phyloP scores from a whole-genome alignment of 1,139 yeast species.

The Saccharomyces hybrid region DNA sequence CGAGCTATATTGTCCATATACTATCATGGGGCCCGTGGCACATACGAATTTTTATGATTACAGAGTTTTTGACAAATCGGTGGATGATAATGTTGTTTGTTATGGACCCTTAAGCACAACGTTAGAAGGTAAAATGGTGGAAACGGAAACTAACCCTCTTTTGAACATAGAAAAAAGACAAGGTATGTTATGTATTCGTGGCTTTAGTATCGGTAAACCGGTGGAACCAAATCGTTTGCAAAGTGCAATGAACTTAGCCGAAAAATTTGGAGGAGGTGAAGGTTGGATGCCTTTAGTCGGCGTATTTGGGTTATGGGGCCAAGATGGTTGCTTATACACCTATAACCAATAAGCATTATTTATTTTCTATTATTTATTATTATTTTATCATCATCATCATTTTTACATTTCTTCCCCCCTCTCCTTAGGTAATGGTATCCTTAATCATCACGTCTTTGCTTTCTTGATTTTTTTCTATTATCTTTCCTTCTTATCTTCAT shows the following conservation, averaged over 20 bases:
- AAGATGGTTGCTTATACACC: slow-evolving; percentile 59
- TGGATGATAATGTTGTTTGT: slow-evolving; percentile 26
- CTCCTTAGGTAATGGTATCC: neutral
- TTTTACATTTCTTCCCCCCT: neutral
- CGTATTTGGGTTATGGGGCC: slow-evolving; percentile 54
- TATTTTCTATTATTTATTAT: slow-evolving; percentile 4
- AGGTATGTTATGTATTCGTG: slow-evolving; percentile 54
- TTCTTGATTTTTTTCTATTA: neutral
- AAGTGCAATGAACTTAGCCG: slow-evolving; percentile 29
- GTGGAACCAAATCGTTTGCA: slow-evolving; percentile 27
- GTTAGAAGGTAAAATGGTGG: slow-evolving; percentile 37
- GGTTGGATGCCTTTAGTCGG: slow-evolving; percentile 54
- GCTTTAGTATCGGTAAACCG: slow-evolving; percentile 57
- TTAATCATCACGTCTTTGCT: neutral
- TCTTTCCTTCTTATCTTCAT: neutral
- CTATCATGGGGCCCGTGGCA: slow-evolving; percentile 51
- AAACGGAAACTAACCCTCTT: slow-evolving; percentile 35
- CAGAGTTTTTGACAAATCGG: slow-evolving; percentile 36
- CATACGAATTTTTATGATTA: slow-evolving; percentile 58
- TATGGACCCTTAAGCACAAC: slow-evolving; percentile 33
- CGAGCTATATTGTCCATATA: slow-evolving; percentile 42
- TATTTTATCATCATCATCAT: neutral
- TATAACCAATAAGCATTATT: slow-evolving; percentile 16
- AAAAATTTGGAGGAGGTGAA: slow-evolving; percentile 39
- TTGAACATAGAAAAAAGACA: slow-evolving; percentile 33